phyloP scores from a whole-genome alignment of 164 flowering plant genomes.

The Euptelea pleiosperma region DNA sequence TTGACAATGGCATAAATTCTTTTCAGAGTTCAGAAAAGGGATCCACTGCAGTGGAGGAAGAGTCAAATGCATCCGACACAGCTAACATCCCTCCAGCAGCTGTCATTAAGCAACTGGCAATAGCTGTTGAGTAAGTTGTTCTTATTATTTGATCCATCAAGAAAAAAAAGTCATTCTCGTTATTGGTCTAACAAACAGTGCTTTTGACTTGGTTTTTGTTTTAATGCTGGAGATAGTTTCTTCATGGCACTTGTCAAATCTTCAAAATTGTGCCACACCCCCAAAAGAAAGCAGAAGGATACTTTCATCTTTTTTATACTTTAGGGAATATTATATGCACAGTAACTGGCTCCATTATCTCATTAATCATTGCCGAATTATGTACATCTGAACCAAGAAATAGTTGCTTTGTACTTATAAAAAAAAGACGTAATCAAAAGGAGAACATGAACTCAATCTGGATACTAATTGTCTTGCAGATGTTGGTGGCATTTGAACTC shows the following conservation, averaged over 20 bases:
- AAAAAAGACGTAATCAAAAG: too few species aligned
- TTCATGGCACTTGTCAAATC: neutral
- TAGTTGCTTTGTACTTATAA: neutral
- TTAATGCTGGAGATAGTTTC: neutral
- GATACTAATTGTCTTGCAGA: conserved; percentile 3
- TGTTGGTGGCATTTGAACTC: too few species aligned
- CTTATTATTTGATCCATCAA: too few species aligned
- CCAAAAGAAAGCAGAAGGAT: too few species aligned
- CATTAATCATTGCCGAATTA: neutral
- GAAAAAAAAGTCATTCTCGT: too few species aligned
- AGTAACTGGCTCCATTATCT: too few species aligned
- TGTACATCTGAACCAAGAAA: neutral
- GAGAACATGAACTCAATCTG: neutral
- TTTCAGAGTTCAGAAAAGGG: conserved; percentile 45
- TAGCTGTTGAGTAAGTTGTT: conserved; percentile 71
- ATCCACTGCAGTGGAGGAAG: conserved; percentile 24
- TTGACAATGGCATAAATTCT: neutral
- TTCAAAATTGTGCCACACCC: too few species aligned
- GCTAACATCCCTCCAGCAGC: conserved; percentile 57
- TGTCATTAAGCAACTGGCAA: conserved; percentile 62
- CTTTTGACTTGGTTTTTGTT: conserved; percentile 3
- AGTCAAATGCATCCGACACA: conserved; percentile 19
- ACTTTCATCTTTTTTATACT: too few species aligned
- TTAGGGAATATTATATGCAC: too few species aligned
- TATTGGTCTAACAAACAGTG: conserved; percentile 3